phyloP scores from a whole-genome alignment of 306 rosid species.

The Dicorynia guianensis region DNA sequence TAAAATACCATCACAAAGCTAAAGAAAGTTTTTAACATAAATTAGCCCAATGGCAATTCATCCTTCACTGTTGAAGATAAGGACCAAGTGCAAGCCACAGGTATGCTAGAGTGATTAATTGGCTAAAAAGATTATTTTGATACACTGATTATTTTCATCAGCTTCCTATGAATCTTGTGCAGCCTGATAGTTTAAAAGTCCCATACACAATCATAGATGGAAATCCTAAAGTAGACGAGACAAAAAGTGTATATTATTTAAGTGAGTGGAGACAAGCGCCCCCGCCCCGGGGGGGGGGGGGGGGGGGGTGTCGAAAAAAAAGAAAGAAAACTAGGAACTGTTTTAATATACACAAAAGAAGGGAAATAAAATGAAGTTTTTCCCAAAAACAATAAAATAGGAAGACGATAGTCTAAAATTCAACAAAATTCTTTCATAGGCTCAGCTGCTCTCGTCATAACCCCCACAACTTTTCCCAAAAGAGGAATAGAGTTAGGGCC shows the following conservation, averaged over 20 bases:
- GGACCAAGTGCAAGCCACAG: background rate
- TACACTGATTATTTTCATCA: background rate
- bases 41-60: background rate
- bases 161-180: background rate
- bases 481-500: background rate
- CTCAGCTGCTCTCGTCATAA: conserved; percentile 1
- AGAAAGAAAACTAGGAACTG: background rate
- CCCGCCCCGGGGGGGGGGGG: background rate
- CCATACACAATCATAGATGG: no score
- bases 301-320: no score
- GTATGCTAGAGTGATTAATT: background rate
- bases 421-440: background rate
- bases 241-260: background rate
- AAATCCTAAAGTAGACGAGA: background rate
- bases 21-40: no score
- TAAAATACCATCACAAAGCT: background rate
- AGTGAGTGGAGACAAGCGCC: background rate
- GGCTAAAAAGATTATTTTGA: background rate
- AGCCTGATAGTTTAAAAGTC: background rate
- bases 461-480: background rate
- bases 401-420: background rate
- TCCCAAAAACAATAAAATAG: background rate
- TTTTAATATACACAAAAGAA: background rate
- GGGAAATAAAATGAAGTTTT: background rate
- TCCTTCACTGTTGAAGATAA: background rate